Evolutionary conservation across 2,329 filamentous ascomycete species (phyloP), one percentile per base, ranked within the genome.

Genomic region (Aspergillus viridinutans): DNA sequence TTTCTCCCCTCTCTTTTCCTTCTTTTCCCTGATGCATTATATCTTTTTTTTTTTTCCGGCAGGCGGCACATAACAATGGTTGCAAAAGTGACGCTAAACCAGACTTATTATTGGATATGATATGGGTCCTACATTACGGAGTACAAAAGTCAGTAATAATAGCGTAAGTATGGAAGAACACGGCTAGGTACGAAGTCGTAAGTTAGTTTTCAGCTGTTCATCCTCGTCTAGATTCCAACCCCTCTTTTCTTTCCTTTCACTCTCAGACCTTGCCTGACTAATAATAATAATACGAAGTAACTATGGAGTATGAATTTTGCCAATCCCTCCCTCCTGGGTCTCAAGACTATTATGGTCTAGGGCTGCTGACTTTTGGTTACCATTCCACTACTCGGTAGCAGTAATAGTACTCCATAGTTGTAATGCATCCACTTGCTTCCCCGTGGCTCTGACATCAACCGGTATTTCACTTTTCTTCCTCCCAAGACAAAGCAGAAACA

Each of bases 401-500:
- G 14, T 38, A 38, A 17, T 38, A 38, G 2, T 47, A n/a, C n/a
- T n/a, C n/a, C n/a, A n/a, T n/a, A 14, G 12, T 47, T 14, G 20
- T 47, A 47, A 14, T 63, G 67, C 67, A 70, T 70, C 69, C 69
- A 70, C 69, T 67, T 64, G 60, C 61, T 65, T 63, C 58, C 58
- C 63, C 50, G 58, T 65, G 65, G 68, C 68, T 71, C 69, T 72
- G 67, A 72, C 69, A 72, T 71, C 70, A 71, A 72, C 66, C 64
- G 61, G 65, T 70, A 64, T 68, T 69, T 63, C 55, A 56, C 64
- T 68, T 69, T 63, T 54, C 54, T 62, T 59, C 60, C 55, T 57
- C 67, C 52, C 58, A 65, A 65, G 60, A 66, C 61, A 66, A 62
- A 59, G 55, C 60, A 62, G 54, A 63, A 61, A 64, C 61, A 65